These are phyloP conservation scores for Letharia lupina DNA, from an alignment of 495 filamentous ascomycete species.

Conservation along the genomic window DNA sequence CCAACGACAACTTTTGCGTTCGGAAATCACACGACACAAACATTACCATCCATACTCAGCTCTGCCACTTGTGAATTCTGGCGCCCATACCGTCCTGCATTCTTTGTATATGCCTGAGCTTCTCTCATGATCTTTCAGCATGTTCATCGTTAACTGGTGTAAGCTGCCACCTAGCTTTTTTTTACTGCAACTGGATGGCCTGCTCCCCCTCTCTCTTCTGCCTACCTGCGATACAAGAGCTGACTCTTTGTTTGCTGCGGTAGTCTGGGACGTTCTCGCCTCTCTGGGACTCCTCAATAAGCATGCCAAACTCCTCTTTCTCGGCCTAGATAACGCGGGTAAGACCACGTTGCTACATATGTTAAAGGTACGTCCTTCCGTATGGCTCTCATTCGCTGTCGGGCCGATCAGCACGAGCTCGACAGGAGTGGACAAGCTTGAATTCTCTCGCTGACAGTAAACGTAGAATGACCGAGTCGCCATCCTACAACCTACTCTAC, in stretches of 20 bases:
- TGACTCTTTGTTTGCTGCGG: constrained; percentile 20
- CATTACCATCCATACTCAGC: not conserved
- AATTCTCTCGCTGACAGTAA: constrained; percentile 26
- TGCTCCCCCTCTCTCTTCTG: not conserved
- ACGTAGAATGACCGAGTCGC: constrained; percentile 80
- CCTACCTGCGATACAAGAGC: constrained; percentile 9
- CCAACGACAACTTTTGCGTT: not conserved
- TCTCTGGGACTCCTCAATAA: constrained; percentile 91
- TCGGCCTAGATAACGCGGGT: constrained; percentile 94
- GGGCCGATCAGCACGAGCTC: not conserved
- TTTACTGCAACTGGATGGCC: not conserved
- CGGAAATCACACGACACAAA: not conserved
- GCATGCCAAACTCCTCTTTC: constrained; percentile 86
- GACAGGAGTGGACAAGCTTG: not conserved
- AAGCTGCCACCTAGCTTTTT: constrained; percentile 36
- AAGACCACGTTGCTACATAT: constrained; percentile 92
- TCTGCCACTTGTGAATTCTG: not conserved
- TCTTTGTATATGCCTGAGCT: not conserved
- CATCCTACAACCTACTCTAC: constrained; percentile 80
- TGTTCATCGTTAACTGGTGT: constrained; percentile 99
- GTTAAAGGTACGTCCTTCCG: constrained; percentile 58
- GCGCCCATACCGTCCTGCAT: not conserved
- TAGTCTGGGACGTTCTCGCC: constrained; percentile 90
- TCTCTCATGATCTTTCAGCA: constrained; percentile 34
- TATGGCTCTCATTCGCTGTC: not conserved